Evolutionary conservation across 192 early-diverging fungal genomes (phyloP).

Genomic region (Powellomyces hirtus): DNA sequence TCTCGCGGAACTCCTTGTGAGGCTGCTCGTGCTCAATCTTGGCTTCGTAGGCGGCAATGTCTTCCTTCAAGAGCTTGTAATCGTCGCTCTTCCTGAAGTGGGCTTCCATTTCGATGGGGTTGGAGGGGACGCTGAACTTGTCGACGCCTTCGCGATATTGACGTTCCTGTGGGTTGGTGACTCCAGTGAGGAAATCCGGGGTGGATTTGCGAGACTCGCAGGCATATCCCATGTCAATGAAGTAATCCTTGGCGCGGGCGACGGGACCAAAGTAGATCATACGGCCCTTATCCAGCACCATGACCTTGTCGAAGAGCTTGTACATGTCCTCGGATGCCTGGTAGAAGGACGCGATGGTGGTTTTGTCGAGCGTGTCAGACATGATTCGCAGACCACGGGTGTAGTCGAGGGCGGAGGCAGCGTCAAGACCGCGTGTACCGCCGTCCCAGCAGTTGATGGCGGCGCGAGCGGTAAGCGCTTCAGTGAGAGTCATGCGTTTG

Average conservation of each 20-base stretch:
- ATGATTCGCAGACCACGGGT: slow-evolving; percentile 70
- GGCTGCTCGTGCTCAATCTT: slow-evolving; percentile 40
- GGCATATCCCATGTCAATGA: slow-evolving; percentile 35
- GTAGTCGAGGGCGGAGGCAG: slow-evolving; percentile 78
- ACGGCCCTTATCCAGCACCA: slow-evolving; percentile 42
- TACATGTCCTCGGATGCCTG: slow-evolving; percentile 77
- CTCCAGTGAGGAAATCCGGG: slow-evolving; percentile 24
- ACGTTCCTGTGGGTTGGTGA: slow-evolving; percentile 22
- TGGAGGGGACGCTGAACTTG: slow-evolving; percentile 43
- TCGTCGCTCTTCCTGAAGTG: slow-evolving; percentile 49
- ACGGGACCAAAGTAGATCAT: slow-evolving; percentile 46
- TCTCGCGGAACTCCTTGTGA: slow-evolving; percentile 39
- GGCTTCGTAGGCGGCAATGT: slow-evolving; percentile 49
- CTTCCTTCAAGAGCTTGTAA: slow-evolving; percentile 33
- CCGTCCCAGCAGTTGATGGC: slow-evolving; percentile 28
- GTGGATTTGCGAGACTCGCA: slow-evolving; percentile 13
- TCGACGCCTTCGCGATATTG: slow-evolving; percentile 52
- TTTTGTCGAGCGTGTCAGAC: slow-evolving; percentile 52
- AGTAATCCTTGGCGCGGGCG: slow-evolving; percentile 29
- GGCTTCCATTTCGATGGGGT: slow-evolving; percentile 61
- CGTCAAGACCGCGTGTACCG: slow-evolving; percentile 73
- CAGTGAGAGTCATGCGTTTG: slow-evolving; percentile 71
- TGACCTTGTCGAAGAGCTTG: slow-evolving; percentile 58
- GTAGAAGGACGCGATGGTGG: slow-evolving; percentile 41
- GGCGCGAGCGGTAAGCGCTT: slow-evolving; percentile 17